A percentile compares a stretch with the other conserved stretches of the same genome.
Evolutionary conservation across 805 yeast species (phyloP).

Genomic region (Scheffersomyces stipitis): DNA sequence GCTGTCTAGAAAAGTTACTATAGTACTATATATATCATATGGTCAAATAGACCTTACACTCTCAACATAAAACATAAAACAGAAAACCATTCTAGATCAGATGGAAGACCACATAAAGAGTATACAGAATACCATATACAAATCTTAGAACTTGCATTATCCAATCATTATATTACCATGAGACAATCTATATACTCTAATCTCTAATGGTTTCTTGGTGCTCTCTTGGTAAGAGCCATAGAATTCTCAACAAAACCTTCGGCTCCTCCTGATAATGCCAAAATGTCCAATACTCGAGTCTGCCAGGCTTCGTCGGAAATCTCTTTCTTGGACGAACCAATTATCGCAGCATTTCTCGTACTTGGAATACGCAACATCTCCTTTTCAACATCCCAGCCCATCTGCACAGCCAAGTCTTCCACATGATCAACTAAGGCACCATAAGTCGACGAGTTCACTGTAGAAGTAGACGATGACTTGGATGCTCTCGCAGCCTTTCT

Average conservation of each 20-base stretch:
- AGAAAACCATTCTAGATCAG: too few species aligned
- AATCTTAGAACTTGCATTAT: too few species aligned
- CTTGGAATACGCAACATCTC: conserved; percentile 93
- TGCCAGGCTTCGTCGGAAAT: conserved; percentile 30
- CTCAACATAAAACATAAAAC: too few species aligned
- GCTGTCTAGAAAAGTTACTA: too few species aligned
- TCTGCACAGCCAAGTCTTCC: conserved; percentile 58
- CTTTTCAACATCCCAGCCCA: conserved; percentile 83
- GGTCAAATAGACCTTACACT: too few species aligned
- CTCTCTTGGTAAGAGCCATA: conserved; percentile 64
- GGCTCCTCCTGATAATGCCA: conserved; percentile 83
- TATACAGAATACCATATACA: too few species aligned
- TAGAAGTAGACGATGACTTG: not conserved
- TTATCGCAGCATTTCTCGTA: conserved; percentile 87
- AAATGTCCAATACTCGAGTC: conserved; percentile 53
- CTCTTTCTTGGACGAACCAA: conserved; percentile 55
- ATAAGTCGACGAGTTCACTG: conserved; percentile 57
- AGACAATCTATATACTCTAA: too few species aligned
- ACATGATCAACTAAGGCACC: conserved; percentile 86
- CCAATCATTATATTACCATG: too few species aligned
- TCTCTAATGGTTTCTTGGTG: conserved; percentile 70
- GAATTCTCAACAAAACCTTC: conserved; percentile 87
- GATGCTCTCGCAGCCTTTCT: conserved; percentile 18
- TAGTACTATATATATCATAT: too few species aligned
- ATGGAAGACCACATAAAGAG: too few species aligned